Evolutionary conservation across 225 moss, liverwort and hornwort species (phyloP).

Genomic region (Polytrichum formosum): DNA sequence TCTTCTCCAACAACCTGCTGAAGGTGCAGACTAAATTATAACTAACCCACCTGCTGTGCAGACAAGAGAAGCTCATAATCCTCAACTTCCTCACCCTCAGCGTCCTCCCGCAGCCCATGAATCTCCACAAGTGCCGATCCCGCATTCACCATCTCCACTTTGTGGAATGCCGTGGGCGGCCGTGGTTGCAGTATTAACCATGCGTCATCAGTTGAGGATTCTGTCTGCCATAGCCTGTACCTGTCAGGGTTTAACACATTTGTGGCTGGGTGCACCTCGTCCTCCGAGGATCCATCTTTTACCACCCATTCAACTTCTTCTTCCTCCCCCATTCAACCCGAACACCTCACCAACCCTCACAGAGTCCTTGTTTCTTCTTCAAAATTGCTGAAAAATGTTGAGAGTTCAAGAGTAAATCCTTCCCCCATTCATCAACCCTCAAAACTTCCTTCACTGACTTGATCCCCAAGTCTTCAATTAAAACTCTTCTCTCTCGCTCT

Average conservation of each 20-base stretch:
- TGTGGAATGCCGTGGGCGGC: slow-evolving; percentile 15
- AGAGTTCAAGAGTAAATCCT: too few species aligned
- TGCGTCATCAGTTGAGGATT: slow-evolving; percentile 25
- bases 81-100: background rate
- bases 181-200: slow-evolving; percentile 43
- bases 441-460: too few species aligned
- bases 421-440: too few species aligned
- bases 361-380: too few species aligned
- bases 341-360: too few species aligned
- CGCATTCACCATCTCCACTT: slow-evolving; percentile 51
- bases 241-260: slow-evolving; percentile 38
- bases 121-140: slow-evolving; percentile 48
- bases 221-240: slow-evolving; percentile 40
- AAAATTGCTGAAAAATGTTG: too few species aligned
- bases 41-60: slow-evolving; percentile 38
- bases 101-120: slow-evolving; percentile 28
- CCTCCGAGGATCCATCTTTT: slow-evolving; percentile 38
- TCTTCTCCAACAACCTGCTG: too few species aligned
- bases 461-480: too few species aligned
- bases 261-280: slow-evolving; percentile 38
- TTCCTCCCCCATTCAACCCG: slow-evolving; percentile 10
- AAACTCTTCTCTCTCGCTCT: too few species aligned
- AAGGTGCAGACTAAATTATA: too few species aligned
- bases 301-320: slow-evolving; percentile 31
- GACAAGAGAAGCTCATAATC: slow-evolving; percentile 49